Evolutionary conservation across 2,329 filamentous ascomycete genomes (phyloP).

Genomic region (Bertia moriformis): DNA sequence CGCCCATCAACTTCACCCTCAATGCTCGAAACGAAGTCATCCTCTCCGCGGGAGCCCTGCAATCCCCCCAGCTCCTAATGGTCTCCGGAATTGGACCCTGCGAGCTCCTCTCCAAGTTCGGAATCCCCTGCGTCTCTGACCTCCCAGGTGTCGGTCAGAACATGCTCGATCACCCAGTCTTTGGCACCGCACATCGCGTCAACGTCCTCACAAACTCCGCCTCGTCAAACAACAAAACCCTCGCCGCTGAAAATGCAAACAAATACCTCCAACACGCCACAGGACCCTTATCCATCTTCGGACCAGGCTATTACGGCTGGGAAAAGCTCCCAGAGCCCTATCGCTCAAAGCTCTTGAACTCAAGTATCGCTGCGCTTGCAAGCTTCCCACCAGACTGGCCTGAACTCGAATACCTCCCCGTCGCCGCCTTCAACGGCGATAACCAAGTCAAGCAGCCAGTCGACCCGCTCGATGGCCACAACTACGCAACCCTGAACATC

Average conservation of each 20-base stretch:
- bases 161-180: conserved; percentile 21
- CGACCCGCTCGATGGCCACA: conserved; percentile 10
- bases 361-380: not conserved
- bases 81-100: conserved; percentile 30
- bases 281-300: not conserved
- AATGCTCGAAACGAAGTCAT: conserved; percentile 16
- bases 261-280: conserved; percentile 2
- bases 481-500: conserved; percentile 11
- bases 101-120: conserved; percentile 16
- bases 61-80: conserved; percentile 29
- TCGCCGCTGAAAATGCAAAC: conserved; percentile 8
- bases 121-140: conserved; percentile 23
- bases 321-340: not conserved
- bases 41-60: conserved; percentile 21
- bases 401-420: conserved; percentile 10
- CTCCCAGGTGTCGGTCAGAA: conserved; percentile 32
- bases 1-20: not conserved
- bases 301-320: not conserved
- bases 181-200: conserved; percentile 3
- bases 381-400: not conserved
- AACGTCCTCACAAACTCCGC: not conserved
- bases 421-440: conserved; percentile 8
- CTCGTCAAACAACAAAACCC: conserved; percentile 5
- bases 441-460: conserved; percentile 1
- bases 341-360: not conserved